A percentile compares a stretch with the other conserved stretches of the same genome.
Conservation (phyloP, 2,329 filamentous ascomycete genomes). For the Sarocladium oryzae region DNA sequence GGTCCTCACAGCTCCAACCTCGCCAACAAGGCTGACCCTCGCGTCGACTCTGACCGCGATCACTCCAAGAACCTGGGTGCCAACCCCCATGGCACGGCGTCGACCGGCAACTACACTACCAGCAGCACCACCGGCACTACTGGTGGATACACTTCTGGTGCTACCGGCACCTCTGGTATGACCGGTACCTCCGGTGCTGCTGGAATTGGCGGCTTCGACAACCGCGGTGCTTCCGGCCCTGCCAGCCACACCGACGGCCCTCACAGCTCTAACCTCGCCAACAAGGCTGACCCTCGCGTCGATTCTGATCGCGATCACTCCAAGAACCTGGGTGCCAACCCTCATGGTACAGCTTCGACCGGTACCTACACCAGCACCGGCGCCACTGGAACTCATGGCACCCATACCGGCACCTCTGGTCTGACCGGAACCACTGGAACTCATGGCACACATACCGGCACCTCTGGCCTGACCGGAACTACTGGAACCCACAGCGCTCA, state of each 20-base stretch:
- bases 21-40: conserved; percentile 46
- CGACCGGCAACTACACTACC: conserved; percentile 16
- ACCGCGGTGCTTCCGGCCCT: conserved; percentile 7
- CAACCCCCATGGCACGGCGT: conserved; percentile 18
- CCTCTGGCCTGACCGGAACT: conserved; percentile 19
- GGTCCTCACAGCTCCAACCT: conserved; percentile 42
- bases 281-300: conserved; percentile 48
- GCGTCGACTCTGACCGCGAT: conserved; percentile 48
- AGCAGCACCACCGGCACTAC: conserved; percentile 6
- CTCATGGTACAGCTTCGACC: conserved; percentile 14
- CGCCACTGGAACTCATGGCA: conserved; percentile 16
- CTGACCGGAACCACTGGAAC: conserved; percentile 21
- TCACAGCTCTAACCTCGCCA: conserved; percentile 38
- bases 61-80: conserved; percentile 27
- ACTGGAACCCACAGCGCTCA: conserved; percentile 13
- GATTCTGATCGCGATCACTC: conserved; percentile 44
- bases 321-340: conserved; percentile 25
- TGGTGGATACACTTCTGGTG: conserved; percentile 11
- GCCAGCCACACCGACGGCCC: conserved; percentile 31
- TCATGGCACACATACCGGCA: conserved; percentile 20
- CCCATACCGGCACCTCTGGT: conserved; percentile 13
- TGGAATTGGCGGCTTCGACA: conserved; percentile 12
- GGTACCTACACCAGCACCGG: conserved; percentile 20
- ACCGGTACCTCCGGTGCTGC: conserved; percentile 9
- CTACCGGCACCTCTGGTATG: conserved; percentile 15